Conservation (phyloP, 169 alveolate genomes). For the Haemoproteus tartakovskyi region DNA sequence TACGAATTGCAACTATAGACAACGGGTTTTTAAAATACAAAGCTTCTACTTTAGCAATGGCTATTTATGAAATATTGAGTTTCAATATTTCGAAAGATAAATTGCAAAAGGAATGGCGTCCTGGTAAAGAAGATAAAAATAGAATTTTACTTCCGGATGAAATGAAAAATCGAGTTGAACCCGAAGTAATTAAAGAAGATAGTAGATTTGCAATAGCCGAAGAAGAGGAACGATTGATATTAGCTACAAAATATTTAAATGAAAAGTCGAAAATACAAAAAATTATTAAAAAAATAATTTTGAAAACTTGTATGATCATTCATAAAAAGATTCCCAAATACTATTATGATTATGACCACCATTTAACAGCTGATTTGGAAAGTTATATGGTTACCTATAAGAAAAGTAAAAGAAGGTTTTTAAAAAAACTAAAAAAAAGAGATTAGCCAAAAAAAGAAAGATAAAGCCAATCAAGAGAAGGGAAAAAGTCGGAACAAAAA, state of each 20-base stretch:
- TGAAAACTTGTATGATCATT: constrained; percentile 4
- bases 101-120: constrained; percentile 37
- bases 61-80: constrained; percentile 48
- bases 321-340: constrained; percentile 21
- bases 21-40: constrained; percentile 46
- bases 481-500: background rate
- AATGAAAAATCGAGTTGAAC: constrained; percentile 24
- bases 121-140: too few relatives aligned
- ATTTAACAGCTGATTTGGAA: constrained; percentile 2
- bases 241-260: constrained; percentile 36
- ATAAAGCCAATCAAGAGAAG: background rate
- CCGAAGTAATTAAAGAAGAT: too few relatives aligned
- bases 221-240: constrained; percentile 60
- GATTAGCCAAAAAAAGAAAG: background rate
- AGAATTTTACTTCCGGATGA: too few relatives aligned
- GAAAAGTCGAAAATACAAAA: constrained; percentile 9
- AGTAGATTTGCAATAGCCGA: constrained; percentile 55
- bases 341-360: constrained; percentile 20
- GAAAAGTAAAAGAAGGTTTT: constrained; percentile 6
- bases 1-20: constrained; percentile 53
- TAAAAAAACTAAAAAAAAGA: background rate
- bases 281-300: constrained; percentile 10
- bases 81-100: constrained; percentile 56
- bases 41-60: constrained; percentile 57
- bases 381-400: constrained; percentile 6